These are phyloP conservation scores for Ceratobasidium theobromae DNA, from an alignment of 1,284 basidiomycete genomes.

Conservation along the genomic window DNA sequence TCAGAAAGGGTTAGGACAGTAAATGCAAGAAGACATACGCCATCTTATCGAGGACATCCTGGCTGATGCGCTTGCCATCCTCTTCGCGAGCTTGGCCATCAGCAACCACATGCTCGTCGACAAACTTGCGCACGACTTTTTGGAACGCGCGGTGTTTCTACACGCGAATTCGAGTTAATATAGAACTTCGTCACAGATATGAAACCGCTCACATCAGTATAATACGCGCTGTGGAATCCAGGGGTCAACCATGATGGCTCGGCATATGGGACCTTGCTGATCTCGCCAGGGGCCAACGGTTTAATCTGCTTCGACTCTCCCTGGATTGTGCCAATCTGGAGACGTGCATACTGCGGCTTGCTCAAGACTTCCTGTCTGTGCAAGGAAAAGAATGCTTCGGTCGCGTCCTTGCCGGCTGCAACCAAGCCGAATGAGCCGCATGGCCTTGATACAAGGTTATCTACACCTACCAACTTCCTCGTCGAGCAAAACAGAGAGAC, in stretches of 20 bases:
- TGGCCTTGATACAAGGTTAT: neutral
- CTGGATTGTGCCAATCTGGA: conserved; percentile 69
- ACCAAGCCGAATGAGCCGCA: conserved; percentile 17
- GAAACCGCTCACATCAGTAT: conserved; percentile 59
- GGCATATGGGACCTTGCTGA: conserved; percentile 76
- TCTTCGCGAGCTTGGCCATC: conserved; percentile 66
- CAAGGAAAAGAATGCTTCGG: conserved; percentile 81
- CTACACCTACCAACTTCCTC: conserved; percentile 63
- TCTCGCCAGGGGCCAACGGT: conserved; percentile 55
- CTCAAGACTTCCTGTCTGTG: conserved; percentile 78
- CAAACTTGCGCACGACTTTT: conserved; percentile 53
- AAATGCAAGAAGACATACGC: conserved; percentile 49
- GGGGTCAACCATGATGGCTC: conserved; percentile 80
- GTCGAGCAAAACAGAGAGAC: conserved; percentile 70
- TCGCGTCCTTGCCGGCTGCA: conserved; percentile 78
- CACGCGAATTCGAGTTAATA: conserved; percentile 30
- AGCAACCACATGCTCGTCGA: conserved; percentile 53
- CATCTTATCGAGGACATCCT: conserved; percentile 68
- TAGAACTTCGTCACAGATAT: neutral
- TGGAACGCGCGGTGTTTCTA: conserved; percentile 51
- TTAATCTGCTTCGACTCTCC: conserved; percentile 61
- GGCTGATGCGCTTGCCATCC: conserved; percentile 71
- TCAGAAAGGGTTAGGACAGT: conserved; percentile 50
- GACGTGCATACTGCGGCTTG: conserved; percentile 69
- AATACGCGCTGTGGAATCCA: conserved; percentile 83